Base-by-base conservation (phyloP, 345 rosid species). In the Tarenaya hassleriana region DNA sequence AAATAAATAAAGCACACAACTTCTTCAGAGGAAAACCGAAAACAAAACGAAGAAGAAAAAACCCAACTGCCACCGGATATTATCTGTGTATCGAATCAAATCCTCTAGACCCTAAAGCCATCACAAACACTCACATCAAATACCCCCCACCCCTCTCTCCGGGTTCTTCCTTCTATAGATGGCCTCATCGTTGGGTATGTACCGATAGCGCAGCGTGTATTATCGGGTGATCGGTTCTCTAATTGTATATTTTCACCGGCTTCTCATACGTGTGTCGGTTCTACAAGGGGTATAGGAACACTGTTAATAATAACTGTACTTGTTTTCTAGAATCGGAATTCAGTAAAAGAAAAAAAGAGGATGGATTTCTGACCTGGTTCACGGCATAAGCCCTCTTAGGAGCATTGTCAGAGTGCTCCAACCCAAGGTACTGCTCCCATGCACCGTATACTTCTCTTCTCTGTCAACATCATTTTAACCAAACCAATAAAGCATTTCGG, bases 51-150 rank as follows among this genome's bases (percentile, higher is more conserved):
- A 59, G 95, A 57, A 27, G 72, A 71, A 15, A 77, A n/a, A n/a
- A n/a, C n/a, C n/a, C n/a, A n/a, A n/a, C n/a, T n/a, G n/a, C n/a
- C n/a, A n/a, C n/a, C n/a, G n/a, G n/a, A n/a, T n/a, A n/a, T n/a
- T n/a, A n/a, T n/a, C n/a, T n/a, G n/a, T n/a, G n/a, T n/a, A n/a
- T n/a, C n/a, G n/a, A n/a, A n/a, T n/a, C n/a, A n/a, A n/a, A n/a
- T n/a, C n/a, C n/a, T n/a, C n/a, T n/a, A 53, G 63, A 91, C 95
- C 16, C 80, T 75, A 1, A 89, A 83, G 68, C 95, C 95, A 10
- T 95, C 97, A n/a, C 95, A 89, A 75, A 92, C 92, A 15, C 87
- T 85, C 3, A 74, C 83, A 74, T 92, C 92, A 8, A 95, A 85
- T 76, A 87, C 83, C 56, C n/a, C n/a, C n/a, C n/a, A n/a, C n/a